A percentile compares a stretch with the other conserved stretches of the same genome.
These are phyloP conservation scores for Bretschneidera sinensis DNA, from an alignment of 345 rosid genomes.

Conservation along the genomic window DNA sequence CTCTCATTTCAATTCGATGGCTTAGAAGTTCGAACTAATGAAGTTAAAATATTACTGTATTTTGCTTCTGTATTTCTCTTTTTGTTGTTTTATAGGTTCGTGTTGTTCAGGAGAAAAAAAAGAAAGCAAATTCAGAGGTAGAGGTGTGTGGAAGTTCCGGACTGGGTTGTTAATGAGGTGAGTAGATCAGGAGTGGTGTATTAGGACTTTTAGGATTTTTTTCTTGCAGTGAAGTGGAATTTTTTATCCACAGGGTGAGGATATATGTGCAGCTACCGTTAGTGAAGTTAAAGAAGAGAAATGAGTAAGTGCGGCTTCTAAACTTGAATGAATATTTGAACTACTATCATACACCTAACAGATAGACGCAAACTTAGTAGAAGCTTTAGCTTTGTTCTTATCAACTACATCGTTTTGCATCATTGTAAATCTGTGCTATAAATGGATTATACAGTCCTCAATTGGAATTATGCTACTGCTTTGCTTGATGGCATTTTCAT, in stretches of 20 bases:
- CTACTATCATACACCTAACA: too few relatives aligned
- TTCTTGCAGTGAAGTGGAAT: slow-evolving; percentile 2
- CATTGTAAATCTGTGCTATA: too few relatives aligned
- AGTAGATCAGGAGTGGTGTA: slow-evolving; percentile 10
- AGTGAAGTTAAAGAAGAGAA: slow-evolving; percentile 93
- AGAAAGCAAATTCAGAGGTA: slow-evolving; percentile 50
- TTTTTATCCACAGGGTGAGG: slow-evolving; percentile 58
- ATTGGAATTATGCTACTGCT: too few relatives aligned
- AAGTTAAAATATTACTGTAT: slow-evolving; percentile 3
- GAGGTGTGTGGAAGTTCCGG: slow-evolving; percentile 72
- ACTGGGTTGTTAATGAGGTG: slow-evolving; percentile 76
- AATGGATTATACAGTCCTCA: too few relatives aligned
- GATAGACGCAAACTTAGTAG: slow-evolving; percentile 60
- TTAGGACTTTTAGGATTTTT: neutral
- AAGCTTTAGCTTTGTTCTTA: slow-evolving; percentile 62
- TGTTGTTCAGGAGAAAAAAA: slow-evolving; percentile 73
- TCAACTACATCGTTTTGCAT: too few relatives aligned
- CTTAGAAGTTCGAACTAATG: too few relatives aligned
- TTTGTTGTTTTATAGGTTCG: slow-evolving; percentile 72
- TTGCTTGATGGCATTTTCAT: too few relatives aligned
- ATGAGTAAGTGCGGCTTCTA: slow-evolving; percentile 42
- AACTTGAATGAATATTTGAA: neutral
- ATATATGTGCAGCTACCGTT: slow-evolving; percentile 49
- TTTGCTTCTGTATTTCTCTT: too few relatives aligned
- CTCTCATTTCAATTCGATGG: too few relatives aligned